Evolutionary conservation across 225 moss, liverwort and hornwort species (phyloP), one percentile per base, ranked within the genome.

Genomic region (Antitrichia curtipendula): DNA sequence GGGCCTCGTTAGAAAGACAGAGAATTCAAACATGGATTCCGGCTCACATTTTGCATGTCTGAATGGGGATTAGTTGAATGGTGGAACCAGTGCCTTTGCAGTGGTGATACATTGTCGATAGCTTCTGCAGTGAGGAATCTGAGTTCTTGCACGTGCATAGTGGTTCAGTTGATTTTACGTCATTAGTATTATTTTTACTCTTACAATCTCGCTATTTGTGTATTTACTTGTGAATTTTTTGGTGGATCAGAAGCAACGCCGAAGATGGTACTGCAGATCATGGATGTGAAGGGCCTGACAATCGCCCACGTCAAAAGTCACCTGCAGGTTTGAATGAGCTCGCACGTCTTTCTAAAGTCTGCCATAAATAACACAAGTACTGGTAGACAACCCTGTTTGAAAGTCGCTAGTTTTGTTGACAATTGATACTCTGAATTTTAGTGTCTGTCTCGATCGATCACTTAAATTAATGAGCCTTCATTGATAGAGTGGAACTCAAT

Each of bases 241-340:
- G 57, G 66, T 80, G 84, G 64, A 77, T 88, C 93, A 95, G 95
- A 95, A 91, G 95, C 95, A 64, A 95, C 95, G 19, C 95, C 95
- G 38, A 95, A 95, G 87, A 87, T 95, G 94, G 95, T 95, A 75
- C 91, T 95, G 75, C 95, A 93, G 86, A 89, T 90, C 84, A 95
- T 95, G 95, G 93, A 93, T 85, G 95, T 95, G 72, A 95, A 95
- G 68, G 95, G 95, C 40, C 91, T 95, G 49, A 95, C 95, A 45
- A 95, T 95, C 79, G 93, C 95, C 28, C 95, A 95, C 82, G 95
- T 95, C 80, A 95, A 95, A 82, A 95, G 95, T 81, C 95, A 95
- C 89, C 90, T 95, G 38, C 95, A 95, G 95, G 95, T 95, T 25
- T 85, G 85, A 77, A 76, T 43, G 66, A 45, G 28, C 58, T 78